These are phyloP conservation scores for Pulveroboletus ravenelii DNA, from an alignment of 768 basidiomycete species.

Conservation along the genomic window DNA sequence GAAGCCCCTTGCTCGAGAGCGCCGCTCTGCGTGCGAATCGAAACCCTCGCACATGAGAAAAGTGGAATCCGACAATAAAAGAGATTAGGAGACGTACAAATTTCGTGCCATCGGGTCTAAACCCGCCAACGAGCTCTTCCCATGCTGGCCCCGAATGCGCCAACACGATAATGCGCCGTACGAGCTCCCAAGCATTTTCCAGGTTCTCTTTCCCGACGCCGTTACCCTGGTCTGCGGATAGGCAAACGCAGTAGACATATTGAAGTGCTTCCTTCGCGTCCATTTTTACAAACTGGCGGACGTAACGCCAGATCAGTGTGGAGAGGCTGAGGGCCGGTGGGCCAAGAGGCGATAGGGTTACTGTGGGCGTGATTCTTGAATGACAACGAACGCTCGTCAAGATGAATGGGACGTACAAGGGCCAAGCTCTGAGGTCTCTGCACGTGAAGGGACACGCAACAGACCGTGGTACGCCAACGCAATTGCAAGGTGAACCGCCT, in stretches of 20 bases:
- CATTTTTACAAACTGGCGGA: slow-evolving; percentile 87
- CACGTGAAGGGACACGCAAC: slow-evolving; percentile 73
- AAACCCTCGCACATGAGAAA: neutral
- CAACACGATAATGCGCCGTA: slow-evolving; percentile 70
- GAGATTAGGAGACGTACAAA: slow-evolving; percentile 53
- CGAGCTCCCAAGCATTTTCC: slow-evolving; percentile 75
- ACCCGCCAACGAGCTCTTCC: slow-evolving; percentile 94
- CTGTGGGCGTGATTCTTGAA: slow-evolving; percentile 34
- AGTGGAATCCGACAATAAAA: neutral
- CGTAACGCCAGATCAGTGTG: slow-evolving; percentile 87
- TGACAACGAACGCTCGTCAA: neutral
- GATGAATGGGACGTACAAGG: slow-evolving; percentile 51
- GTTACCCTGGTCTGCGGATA: slow-evolving; percentile 66
- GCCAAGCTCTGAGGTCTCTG: slow-evolving; percentile 80
- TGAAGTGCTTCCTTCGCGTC: slow-evolving; percentile 93
- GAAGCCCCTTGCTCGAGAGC: slow-evolving; percentile 79
- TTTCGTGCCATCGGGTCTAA: slow-evolving; percentile 83
- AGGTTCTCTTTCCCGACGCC: slow-evolving; percentile 81
- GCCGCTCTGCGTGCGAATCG: slow-evolving; percentile 53
- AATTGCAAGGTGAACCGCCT: slow-evolving; percentile 91
- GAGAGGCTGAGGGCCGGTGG: slow-evolving; percentile 77
- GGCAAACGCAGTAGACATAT: slow-evolving; percentile 84
- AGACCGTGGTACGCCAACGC: slow-evolving; percentile 92
- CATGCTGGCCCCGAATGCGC: slow-evolving; percentile 78
- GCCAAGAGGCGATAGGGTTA: slow-evolving; percentile 61